phyloP scores from a whole-genome alignment of 2,329 filamentous ascomycete species.

The Arthrobotrys pseudoclavata region DNA sequence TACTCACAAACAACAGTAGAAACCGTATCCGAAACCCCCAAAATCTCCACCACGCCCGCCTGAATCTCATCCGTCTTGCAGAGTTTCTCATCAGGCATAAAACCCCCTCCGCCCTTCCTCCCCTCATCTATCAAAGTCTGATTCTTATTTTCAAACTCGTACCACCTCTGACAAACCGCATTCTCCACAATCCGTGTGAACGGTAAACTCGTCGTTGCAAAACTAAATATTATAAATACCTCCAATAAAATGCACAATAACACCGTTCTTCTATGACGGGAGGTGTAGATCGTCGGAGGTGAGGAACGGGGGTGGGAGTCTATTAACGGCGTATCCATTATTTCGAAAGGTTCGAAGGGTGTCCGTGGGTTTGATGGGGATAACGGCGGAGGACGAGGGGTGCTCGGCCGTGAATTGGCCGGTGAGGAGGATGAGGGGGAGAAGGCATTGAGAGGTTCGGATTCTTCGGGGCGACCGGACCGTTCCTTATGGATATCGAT shows the following conservation, averaged over 20 bases:
- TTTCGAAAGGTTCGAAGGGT: constrained; percentile 46
- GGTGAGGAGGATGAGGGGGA: neutral
- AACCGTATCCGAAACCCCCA: constrained; percentile 53
- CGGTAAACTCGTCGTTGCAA: constrained; percentile 46
- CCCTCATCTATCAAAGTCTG: constrained; percentile 32
- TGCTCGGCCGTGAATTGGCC: neutral
- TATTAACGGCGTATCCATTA: constrained; percentile 51
- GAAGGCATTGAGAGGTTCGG: constrained; percentile 20
- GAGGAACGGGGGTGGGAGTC: neutral
- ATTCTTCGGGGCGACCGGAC: neutral
- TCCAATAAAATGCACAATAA: constrained; percentile 48
- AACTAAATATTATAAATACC: constrained; percentile 51
- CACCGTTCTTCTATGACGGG: constrained; percentile 36
- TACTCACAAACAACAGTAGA: constrained; percentile 53
- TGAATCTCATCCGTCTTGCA: constrained; percentile 60
- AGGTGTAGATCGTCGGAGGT: constrained; percentile 35
- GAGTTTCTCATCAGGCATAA: constrained; percentile 39
- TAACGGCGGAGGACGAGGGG: constrained; percentile 11
- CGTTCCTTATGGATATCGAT: constrained; percentile 24
- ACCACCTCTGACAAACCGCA: constrained; percentile 57
- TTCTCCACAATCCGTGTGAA: constrained; percentile 55
- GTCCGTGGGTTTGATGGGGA: constrained; percentile 6
- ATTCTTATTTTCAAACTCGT: constrained; percentile 25
- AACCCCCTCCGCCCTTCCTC: constrained; percentile 2
- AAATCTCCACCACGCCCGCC: constrained; percentile 53